phyloP scores from a whole-genome alignment of 2,329 filamentous ascomycete species.

The Epichloe glyceriae region DNA sequence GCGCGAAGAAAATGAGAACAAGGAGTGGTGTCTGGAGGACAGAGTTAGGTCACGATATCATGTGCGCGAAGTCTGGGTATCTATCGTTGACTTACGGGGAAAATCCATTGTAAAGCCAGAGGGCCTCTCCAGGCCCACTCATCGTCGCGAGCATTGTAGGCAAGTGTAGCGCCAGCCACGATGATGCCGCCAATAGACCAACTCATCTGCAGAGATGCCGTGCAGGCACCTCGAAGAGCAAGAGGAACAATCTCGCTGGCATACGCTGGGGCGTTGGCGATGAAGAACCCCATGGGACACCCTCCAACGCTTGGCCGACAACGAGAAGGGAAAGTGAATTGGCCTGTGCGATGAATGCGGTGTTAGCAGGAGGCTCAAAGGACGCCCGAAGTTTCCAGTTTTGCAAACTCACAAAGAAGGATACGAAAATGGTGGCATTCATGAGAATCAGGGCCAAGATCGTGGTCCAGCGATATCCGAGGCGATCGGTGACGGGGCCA shows the following conservation, averaged over 20 bases:
- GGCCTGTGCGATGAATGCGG: neutral
- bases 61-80: neutral
- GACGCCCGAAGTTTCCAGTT: too few relatives aligned
- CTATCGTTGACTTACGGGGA: conserved; percentile 20
- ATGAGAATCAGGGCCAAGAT: conserved; percentile 24
- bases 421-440: conserved; percentile 30
- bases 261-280: conserved; percentile 49
- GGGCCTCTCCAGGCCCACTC: conserved; percentile 26
- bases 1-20: conserved; percentile 36
- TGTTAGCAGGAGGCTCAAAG: neutral
- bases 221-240: conserved; percentile 39
- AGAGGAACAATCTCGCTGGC: conserved; percentile 47
- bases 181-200: conserved; percentile 50
- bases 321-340: conserved; percentile 29
- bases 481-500: conserved; percentile 23
- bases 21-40: conserved; percentile 31
- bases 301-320: conserved; percentile 42
- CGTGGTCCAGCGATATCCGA: conserved; percentile 26
- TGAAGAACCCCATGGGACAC: conserved; percentile 50
- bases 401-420: conserved; percentile 34
- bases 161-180: conserved; percentile 40
- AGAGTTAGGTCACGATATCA: neutral
- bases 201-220: conserved; percentile 50
- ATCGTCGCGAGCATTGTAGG: conserved; percentile 28
- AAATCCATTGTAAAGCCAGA: conserved; percentile 46